These are phyloP conservation scores for Arthrobotrys iridis DNA, from an alignment of 2,329 filamentous ascomycete species.

Conservation along the genomic window DNA sequence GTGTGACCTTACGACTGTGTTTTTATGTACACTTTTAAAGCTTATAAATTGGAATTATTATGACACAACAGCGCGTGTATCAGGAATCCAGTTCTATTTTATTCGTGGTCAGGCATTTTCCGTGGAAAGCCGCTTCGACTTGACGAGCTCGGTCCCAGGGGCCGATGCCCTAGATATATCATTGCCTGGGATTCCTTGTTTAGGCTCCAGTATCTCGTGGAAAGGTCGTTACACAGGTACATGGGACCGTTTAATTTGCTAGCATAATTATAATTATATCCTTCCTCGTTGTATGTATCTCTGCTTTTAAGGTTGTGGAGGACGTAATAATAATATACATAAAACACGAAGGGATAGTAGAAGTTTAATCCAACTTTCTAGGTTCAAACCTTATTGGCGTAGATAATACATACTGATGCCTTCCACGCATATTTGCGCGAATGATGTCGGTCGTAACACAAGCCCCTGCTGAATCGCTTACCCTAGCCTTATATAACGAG, in stretches of 20 bases:
- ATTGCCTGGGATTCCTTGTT: not conserved
- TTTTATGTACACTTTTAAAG: not conserved
- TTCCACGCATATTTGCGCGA: not conserved
- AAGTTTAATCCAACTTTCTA: not conserved
- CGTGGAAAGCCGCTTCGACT: not conserved
- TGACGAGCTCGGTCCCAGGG: not conserved
- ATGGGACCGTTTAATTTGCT: not conserved
- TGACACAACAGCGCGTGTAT: not conserved
- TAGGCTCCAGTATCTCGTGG: slow-evolving; percentile 29
- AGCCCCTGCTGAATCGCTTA: slow-evolving; percentile 5
- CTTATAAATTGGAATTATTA: not conserved
- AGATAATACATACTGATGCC: not conserved
- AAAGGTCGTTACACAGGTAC: slow-evolving; percentile 15
- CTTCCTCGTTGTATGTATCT: not conserved
- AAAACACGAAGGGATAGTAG: not conserved
- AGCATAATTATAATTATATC: not conserved
- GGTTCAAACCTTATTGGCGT: not conserved
- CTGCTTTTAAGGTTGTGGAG: not conserved
- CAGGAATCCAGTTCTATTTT: not conserved
- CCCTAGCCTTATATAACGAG: not conserved
- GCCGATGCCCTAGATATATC: not conserved
- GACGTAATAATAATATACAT: not conserved
- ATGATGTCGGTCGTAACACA: slow-evolving; percentile 8
- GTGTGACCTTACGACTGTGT: not conserved
- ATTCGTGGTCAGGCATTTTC: not conserved